A percentile compares a stretch with the other conserved stretches of the same genome.
phyloP scores from a whole-genome alignment of 2,329 filamentous ascomycete genomes.

The Trichoderma polysporum region DNA sequence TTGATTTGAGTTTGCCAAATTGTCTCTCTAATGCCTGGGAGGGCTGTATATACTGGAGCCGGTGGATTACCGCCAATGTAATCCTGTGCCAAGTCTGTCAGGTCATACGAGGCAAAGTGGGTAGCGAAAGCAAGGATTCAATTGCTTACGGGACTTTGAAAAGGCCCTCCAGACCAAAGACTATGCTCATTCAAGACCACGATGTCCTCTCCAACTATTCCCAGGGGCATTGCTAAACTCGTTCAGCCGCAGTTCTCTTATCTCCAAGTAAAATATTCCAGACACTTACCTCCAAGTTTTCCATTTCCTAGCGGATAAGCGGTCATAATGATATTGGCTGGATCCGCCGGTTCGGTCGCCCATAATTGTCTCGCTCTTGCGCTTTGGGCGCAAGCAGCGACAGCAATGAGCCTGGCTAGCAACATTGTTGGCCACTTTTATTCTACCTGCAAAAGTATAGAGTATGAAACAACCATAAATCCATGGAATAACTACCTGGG shows the following conservation, averaged over 20 bases:
- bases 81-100: slow-evolving; percentile 13
- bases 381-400: slow-evolving; percentile 1
- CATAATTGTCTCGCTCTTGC: slow-evolving; percentile 1
- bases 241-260: background rate
- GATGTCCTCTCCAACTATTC: slow-evolving; percentile 21
- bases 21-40: slow-evolving; percentile 23
- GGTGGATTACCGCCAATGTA: slow-evolving; percentile 25
- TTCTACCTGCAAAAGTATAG: background rate
- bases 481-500: background rate
- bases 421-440: background rate
- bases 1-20: slow-evolving; percentile 23
- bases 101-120: background rate
- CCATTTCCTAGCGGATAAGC: slow-evolving; percentile 25
- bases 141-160: slow-evolving; percentile 20
- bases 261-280: background rate
- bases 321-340: slow-evolving; percentile 23
- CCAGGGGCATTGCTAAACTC: slow-evolving; percentile 23
- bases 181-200: slow-evolving; percentile 23
- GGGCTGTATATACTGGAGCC: slow-evolving; percentile 1
- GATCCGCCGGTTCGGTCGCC: slow-evolving; percentile 11
- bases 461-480: background rate
- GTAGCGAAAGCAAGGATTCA: too few species aligned
- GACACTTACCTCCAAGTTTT: slow-evolving; percentile 23
- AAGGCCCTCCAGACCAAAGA: slow-evolving; percentile 26
- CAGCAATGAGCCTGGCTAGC: background rate